A percentile compares a stretch with the other conserved stretches of the same genome.
Conservation (phyloP, 75 land plant genomes). For the Picea glauca region DNA sequence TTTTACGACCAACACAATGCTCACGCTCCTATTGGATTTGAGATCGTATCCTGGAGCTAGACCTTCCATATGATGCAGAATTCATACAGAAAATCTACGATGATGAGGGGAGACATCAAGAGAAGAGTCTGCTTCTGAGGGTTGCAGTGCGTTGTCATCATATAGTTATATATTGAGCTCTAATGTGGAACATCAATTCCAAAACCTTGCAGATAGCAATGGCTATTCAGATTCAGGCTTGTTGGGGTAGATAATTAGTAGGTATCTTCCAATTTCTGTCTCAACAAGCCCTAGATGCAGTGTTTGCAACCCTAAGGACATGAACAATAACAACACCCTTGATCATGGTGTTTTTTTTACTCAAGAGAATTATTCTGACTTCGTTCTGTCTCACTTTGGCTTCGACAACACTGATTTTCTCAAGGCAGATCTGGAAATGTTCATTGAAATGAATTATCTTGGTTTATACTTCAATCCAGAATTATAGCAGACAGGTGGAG, state of each 20-base stretch:
- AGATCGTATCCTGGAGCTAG: slow-evolving; percentile 67
- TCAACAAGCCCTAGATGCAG: not conserved
- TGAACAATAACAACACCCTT: not conserved
- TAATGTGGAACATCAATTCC: too few species aligned
- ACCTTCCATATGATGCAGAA: slow-evolving; percentile 54
- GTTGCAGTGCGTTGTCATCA: too few species aligned
- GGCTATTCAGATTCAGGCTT: too few species aligned
- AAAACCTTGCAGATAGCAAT: too few species aligned
- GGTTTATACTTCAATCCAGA: too few species aligned
- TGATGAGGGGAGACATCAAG: too few species aligned
- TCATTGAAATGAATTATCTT: too few species aligned
- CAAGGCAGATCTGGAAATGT: too few species aligned
- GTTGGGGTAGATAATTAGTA: slow-evolving; percentile 29
- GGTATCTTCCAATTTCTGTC: slow-evolving; percentile 22
- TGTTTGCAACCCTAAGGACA: not conserved
- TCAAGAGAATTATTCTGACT: not conserved
- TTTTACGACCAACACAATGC: slow-evolving; percentile 50
- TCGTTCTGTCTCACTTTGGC: not conserved
- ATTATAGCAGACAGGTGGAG: too few species aligned
- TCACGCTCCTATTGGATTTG: slow-evolving; percentile 93
- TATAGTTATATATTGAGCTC: too few species aligned
- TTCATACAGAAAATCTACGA: slow-evolving; percentile 48
- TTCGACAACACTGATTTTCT: too few species aligned
- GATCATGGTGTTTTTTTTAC: not conserved
- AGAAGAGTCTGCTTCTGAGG: too few species aligned